These are phyloP conservation scores for Lithospermum erythrorhizon DNA, from an alignment of 257 asterid genomes.

Conservation along the genomic window DNA sequence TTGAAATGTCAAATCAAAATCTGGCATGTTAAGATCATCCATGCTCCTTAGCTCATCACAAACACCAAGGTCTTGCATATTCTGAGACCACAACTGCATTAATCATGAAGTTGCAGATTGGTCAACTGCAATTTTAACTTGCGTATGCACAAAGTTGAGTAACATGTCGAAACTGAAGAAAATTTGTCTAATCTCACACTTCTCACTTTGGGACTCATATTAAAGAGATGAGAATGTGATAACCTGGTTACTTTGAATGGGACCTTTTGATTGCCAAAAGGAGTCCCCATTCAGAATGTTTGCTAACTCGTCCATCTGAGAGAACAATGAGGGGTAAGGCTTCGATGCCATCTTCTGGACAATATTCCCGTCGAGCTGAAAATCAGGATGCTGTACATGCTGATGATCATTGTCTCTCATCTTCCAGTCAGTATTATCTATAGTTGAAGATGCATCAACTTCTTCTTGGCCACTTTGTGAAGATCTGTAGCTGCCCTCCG, in stretches of 20 bases:
- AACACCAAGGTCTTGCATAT: conserved; percentile 77
- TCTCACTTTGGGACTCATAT: too few relatives aligned
- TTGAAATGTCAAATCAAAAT: conserved; percentile 67
- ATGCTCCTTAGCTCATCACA: conserved; percentile 47
- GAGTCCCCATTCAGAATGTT: conserved; percentile 31
- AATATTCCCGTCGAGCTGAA: conserved; percentile 20
- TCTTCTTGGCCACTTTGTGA: conserved; percentile 18
- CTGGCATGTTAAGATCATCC: conserved; percentile 68
- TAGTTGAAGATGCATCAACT: conserved; percentile 22
- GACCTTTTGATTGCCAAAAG: conserved; percentile 53
- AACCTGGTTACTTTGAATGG: conserved; percentile 55
- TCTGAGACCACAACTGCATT: conserved; percentile 75
- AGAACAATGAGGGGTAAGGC: conserved; percentile 25
- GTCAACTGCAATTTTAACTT: too few relatives aligned
- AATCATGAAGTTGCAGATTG: background rate
- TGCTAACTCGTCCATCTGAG: conserved; percentile 34
- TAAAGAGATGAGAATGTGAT: too few relatives aligned
- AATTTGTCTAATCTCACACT: too few relatives aligned
- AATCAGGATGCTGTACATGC: conserved; percentile 19
- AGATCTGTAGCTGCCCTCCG: conserved; percentile 23
- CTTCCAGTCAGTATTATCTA: background rate
- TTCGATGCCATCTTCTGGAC: conserved; percentile 26
- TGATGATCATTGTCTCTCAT: background rate
- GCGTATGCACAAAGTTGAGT: too few relatives aligned
- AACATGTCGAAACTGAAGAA: too few relatives aligned